Conservation (phyloP, 139 green algal species). For the Coelastrella sp. region DNA sequence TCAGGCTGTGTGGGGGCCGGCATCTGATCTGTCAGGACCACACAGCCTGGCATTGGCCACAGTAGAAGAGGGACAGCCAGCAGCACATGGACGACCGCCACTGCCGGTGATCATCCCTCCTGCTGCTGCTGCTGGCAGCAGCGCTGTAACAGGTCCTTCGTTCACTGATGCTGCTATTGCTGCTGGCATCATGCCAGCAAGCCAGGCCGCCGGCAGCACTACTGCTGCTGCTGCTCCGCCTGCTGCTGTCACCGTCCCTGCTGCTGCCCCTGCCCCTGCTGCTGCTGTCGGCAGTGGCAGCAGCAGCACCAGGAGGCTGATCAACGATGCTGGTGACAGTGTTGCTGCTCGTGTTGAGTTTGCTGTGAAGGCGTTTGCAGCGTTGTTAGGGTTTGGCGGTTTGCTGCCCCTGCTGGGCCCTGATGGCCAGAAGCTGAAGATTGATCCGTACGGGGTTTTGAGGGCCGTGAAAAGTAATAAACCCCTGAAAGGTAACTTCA, state of each 20-base stretch:
- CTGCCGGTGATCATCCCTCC: too few species aligned
- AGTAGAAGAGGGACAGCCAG: background rate
- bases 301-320: background rate
- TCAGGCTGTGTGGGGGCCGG: background rate
- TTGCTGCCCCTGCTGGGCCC: conserved; percentile 6
- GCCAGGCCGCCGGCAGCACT: too few species aligned
- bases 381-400: conserved; percentile 6
- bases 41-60: background rate
- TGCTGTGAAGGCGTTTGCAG: conserved; percentile 18
- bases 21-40: background rate
- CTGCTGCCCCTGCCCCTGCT: background rate
- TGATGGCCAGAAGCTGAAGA: background rate
- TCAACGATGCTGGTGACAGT: background rate
- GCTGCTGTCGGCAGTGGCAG: background rate
- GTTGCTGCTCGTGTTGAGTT: background rate
- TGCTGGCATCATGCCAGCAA: background rate
- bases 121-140: background rate
- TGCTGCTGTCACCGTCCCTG: background rate
- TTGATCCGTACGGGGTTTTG: background rate
- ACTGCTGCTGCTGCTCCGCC: background rate
- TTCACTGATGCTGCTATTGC: background rate
- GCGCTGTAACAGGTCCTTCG: background rate
- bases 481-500: background rate
- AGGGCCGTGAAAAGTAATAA: background rate
- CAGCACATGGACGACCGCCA: background rate